Evolutionary conservation across 257 asterid genomes (phyloP), one percentile per base, ranked within the genome.

Genomic region (Orobanche coerulescens): DNA sequence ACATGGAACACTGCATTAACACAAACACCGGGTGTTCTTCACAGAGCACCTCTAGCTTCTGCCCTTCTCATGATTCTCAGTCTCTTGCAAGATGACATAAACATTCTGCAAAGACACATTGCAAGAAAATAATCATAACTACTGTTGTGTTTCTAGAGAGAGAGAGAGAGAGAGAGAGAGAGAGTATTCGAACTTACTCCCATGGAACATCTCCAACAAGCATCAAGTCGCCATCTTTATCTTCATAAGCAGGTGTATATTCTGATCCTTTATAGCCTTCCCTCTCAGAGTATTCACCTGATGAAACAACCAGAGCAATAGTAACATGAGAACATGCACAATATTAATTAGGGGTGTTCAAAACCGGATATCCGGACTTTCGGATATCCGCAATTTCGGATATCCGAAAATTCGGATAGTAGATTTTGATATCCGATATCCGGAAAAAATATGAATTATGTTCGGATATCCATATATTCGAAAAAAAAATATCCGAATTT

Each of bases 131-230:
- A 8, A 76, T 70, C 10, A 20, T 5, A 22, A 20, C 1, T 14
- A 15, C 18, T 1, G 36, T n/a, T n/a, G n/a, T n/a, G n/a, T n/a
- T n/a, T n/a, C n/a, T n/a, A n/a, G 12, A 48, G 19, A 33, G 60
- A 63, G 52, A 34, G 52, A 51, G 30, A 51, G 22, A 28, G 64
- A 49, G 37, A 30, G 48, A 6, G 40, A 44, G 16, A 20, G 40
- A 20, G 12, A 25, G 1, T 5, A 13, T 26, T 53, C 2, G 50
- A 37, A 25, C 79, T 67, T 79, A 87, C 95, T 76, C 85, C 84
- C 85, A 88, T 16, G 96, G 96, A 65, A 86, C 96, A 73, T 89
- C 96, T 44, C 97, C 95, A 55, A 89, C 89, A 40, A 89, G 97
- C 97, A 86, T 89, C 73, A 87, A 76, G 46, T 89, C 97, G 16